Conservation (phyloP, 164 flowering plant genomes). For the Liquidambar formosana region DNA sequence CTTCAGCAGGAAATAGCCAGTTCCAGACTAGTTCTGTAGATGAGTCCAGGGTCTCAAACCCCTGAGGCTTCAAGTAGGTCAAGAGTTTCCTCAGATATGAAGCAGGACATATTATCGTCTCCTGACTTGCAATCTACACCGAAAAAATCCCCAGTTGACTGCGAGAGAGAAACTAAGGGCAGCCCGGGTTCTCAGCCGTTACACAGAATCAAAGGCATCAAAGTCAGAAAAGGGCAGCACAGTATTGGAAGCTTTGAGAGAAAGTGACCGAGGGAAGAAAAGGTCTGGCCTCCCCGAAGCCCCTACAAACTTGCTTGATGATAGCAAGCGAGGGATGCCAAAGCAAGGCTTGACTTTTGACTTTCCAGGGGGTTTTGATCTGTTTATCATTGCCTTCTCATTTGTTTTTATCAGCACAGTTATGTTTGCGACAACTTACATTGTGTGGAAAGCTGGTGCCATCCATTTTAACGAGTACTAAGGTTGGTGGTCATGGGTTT, state of each 20-base stretch:
- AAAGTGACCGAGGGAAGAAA: constrained; percentile 71
- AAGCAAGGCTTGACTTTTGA: constrained; percentile 71
- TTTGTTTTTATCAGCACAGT: constrained; percentile 72
- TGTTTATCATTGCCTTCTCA: constrained; percentile 60
- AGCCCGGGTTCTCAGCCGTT: constrained; percentile 76
- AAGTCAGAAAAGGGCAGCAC: constrained; percentile 62
- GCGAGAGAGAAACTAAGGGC: constrained; percentile 90
- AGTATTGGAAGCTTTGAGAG: constrained; percentile 70
- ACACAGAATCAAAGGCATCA: constrained; percentile 55
- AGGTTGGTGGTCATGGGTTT: constrained; percentile 16
- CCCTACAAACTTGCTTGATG: constrained; percentile 82
- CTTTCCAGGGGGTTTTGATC: constrained; percentile 81
- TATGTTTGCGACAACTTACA: constrained; percentile 82
- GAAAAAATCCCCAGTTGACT: constrained; percentile 61
- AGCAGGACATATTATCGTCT: constrained; percentile 20
- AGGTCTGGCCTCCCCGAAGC: constrained; percentile 90
- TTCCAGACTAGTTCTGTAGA: constrained; percentile 9
- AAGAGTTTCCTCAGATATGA: constrained; percentile 13
- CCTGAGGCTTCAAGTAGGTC: constrained; percentile 29
- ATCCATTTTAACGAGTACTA: constrained; percentile 85
- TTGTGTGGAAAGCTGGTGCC: constrained; percentile 96
- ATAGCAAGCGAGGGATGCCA: constrained; percentile 84
- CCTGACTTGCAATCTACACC: constrained; percentile 21
- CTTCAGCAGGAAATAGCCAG: constrained; percentile 17
- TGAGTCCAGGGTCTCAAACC: constrained; percentile 24